Conservation (phyloP, 1,284 basidiomycete genomes). For the Leccinum angustisporum region DNA sequence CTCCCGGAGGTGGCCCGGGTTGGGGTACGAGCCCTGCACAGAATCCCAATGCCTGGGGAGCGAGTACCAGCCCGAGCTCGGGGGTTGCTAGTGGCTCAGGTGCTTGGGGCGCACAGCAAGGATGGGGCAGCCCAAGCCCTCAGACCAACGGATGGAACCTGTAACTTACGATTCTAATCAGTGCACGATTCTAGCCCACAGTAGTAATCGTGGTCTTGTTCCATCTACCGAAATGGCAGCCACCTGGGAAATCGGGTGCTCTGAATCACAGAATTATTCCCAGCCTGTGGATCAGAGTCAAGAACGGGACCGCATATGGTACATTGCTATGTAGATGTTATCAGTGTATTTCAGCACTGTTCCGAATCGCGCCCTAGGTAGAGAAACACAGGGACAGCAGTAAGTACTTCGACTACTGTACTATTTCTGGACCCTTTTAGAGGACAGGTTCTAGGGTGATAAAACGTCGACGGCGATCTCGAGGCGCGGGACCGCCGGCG, state of each 20-base stretch:
- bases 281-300: not conserved
- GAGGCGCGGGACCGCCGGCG: no score
- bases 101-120: conserved; percentile 36
- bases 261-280: not conserved
- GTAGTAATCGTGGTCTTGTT: not conserved
- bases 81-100: conserved; percentile 20
- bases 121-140: conserved; percentile 43
- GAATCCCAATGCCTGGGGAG: conserved; percentile 24
- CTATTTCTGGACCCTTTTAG: no score
- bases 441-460: no score
- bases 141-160: conserved; percentile 60
- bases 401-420: no score
- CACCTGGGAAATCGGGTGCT: not conserved
- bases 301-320: no score
- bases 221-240: not conserved
- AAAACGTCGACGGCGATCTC: no score
- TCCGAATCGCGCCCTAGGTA: no score
- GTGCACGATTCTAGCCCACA: not conserved
- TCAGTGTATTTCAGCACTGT: no score
- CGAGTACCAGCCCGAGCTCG: conserved; percentile 35
- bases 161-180: conserved; percentile 21
- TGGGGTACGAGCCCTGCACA: conserved; percentile 42
- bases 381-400: no score
- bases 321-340: no score
- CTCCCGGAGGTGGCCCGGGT: conserved; percentile 24